These are phyloP conservation scores for Asterophora parasitica DNA, from an alignment of 768 basidiomycete species.

Conservation along the genomic window DNA sequence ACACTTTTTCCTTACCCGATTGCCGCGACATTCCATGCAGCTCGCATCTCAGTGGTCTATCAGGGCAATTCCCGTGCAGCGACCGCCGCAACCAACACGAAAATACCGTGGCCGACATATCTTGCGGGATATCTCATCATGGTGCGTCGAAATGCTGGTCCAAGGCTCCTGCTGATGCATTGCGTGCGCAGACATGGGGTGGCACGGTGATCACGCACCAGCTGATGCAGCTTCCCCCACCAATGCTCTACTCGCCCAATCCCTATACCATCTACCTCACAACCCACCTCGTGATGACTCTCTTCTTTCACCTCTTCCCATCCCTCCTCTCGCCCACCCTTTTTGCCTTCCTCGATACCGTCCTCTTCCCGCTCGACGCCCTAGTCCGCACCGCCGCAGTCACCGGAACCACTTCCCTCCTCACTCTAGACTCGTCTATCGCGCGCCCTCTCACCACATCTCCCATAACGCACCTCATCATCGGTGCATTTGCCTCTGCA, in stretches of 20 bases:
- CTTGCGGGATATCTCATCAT: slow-evolving; percentile 43
- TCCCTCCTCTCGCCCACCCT: slow-evolving; percentile 12
- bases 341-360: slow-evolving; percentile 34
- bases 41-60: slow-evolving; percentile 39
- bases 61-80: slow-evolving; percentile 31
- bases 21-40: slow-evolving; percentile 39
- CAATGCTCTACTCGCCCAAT: slow-evolving; percentile 39
- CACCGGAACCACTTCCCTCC: slow-evolving; percentile 29
- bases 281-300: slow-evolving; percentile 41
- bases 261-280: slow-evolving; percentile 46
- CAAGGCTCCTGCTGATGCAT: background rate
- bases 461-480: slow-evolving; percentile 39
- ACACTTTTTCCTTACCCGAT: slow-evolving; percentile 36
- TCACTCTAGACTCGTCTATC: slow-evolving; percentile 23
- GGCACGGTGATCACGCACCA: slow-evolving; percentile 40
- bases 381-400: slow-evolving; percentile 41
- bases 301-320: slow-evolving; percentile 35
- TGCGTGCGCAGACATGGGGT: slow-evolving; percentile 37
- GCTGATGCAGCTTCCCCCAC: slow-evolving; percentile 40
- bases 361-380: slow-evolving; percentile 48
- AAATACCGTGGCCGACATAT: slow-evolving; percentile 40
- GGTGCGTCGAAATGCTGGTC: slow-evolving; percentile 25
- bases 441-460: slow-evolving; percentile 34
- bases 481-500: slow-evolving; percentile 43
- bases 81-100: slow-evolving; percentile 18